These are phyloP conservation scores for Aureobasidium lini DNA, from an alignment of 2,329 filamentous ascomycete species.

Conservation along the genomic window DNA sequence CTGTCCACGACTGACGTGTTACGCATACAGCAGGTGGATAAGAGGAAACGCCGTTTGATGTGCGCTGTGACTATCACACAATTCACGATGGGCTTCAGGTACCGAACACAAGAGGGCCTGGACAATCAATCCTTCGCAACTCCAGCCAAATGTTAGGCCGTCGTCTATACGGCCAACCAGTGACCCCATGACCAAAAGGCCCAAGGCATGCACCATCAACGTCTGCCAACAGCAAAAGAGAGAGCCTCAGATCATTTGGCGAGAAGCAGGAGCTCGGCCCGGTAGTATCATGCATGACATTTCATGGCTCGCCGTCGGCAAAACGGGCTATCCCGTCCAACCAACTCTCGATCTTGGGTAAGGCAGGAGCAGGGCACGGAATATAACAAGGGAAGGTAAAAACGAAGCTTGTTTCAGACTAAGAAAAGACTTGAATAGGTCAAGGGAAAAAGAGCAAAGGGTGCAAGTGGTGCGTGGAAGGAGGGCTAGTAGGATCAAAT, in stretches of 20 bases:
- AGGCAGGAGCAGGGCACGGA: background rate
- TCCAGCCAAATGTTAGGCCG: background rate
- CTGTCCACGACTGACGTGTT: background rate
- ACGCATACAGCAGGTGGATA: background rate
- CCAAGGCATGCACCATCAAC: background rate
- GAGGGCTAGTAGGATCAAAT: background rate
- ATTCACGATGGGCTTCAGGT: background rate
- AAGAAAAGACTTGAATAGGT: too few relatives aligned
- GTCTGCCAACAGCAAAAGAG: background rate
- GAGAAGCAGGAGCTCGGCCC: background rate
- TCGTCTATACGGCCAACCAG: background rate
- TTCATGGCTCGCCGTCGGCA: background rate
- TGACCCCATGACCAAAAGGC: background rate
- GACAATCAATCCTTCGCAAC: background rate
- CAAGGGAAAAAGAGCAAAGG: too few relatives aligned
- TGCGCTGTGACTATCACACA: background rate
- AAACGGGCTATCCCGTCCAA: background rate
- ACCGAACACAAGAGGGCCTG: background rate
- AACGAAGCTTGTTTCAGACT: constrained; percentile 7
- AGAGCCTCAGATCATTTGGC: background rate
- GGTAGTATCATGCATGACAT: background rate
- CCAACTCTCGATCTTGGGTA: background rate
- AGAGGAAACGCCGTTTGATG: background rate
- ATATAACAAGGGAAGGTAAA: background rate
- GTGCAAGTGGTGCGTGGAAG: background rate